Evolutionary conservation across 345 rosid species (phyloP).

Genomic region (Hypericum perforatum): DNA sequence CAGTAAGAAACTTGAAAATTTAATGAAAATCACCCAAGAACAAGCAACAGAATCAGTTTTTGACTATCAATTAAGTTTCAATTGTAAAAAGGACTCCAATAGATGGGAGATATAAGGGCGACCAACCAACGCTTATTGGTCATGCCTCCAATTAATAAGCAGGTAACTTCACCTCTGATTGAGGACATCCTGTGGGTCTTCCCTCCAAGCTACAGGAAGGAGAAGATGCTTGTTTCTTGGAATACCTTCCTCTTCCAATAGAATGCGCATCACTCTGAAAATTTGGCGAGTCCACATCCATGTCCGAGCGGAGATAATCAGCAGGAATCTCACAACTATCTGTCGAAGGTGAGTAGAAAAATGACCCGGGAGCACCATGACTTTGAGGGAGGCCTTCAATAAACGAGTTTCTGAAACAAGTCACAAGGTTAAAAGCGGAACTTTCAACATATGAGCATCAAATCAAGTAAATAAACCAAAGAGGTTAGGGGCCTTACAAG

Average conservation of each 20-base stretch:
- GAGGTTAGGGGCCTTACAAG: background rate
- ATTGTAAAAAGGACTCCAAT: too few relatives aligned
- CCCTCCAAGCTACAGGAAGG: conserved; percentile 19
- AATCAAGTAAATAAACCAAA: background rate
- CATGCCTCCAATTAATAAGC: too few relatives aligned
- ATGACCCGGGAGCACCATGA: conserved; percentile 20
- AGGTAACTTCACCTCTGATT: too few relatives aligned
- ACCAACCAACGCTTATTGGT: too few relatives aligned
- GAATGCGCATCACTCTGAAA: conserved; percentile 10
- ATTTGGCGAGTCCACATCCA: conserved; percentile 21
- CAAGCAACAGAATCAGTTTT: too few relatives aligned
- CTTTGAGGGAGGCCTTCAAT: conserved; percentile 28
- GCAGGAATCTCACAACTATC: conserved; percentile 9
- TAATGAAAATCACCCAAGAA: background rate
- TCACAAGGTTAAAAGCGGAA: too few relatives aligned
- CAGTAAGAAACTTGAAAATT: background rate
- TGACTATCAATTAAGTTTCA: too few relatives aligned
- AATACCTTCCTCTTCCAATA: conserved; percentile 24
- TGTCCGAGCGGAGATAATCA: conserved; percentile 13
- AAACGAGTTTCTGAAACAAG: conserved; percentile 36
- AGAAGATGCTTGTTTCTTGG: conserved; percentile 22
- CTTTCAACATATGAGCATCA: too few relatives aligned
- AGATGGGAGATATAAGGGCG: too few relatives aligned
- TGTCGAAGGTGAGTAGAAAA: conserved; percentile 23
- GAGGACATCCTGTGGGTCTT: background rate